These are phyloP conservation scores for Microcera coccophila DNA, from an alignment of 2,329 filamentous ascomycete genomes.

Conservation along the genomic window DNA sequence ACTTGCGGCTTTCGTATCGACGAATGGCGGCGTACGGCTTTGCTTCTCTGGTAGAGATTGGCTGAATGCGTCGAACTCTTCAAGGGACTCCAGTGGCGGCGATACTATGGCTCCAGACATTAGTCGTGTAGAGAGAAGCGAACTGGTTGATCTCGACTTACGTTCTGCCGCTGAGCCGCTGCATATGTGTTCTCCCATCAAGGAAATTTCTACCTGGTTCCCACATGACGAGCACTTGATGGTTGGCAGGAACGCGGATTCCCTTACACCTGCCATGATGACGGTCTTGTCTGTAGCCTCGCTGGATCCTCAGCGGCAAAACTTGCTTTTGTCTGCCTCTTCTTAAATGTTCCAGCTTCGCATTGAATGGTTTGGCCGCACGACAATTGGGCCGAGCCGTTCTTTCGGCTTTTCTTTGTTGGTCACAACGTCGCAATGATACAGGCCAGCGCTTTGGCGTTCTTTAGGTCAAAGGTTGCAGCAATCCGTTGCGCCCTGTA, in stretches of 20 bases:
- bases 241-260: constrained; percentile 70
- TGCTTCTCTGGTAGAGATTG: constrained; percentile 34
- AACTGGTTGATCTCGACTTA: constrained; percentile 24
- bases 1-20: constrained; percentile 55
- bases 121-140: not conserved
- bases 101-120: constrained; percentile 30
- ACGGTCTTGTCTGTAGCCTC: constrained; percentile 3
- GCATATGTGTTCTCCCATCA: constrained; percentile 84
- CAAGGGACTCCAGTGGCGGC: constrained; percentile 34
- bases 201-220: constrained; percentile 72
- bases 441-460: no score
- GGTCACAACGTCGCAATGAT: no score
- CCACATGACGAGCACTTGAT: constrained; percentile 86
- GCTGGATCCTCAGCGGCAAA: constrained; percentile 3
- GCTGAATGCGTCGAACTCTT: constrained; percentile 27
- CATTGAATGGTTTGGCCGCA: no score
- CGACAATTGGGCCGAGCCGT: no score
- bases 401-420: no score
- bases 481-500: not conserved
- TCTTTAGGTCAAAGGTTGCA: not conserved
- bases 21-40: constrained; percentile 41
- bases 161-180: constrained; percentile 46
- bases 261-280: constrained; percentile 51
- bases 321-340: constrained; percentile 5
- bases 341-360: constrained; percentile 5